These are phyloP conservation scores for Acer campestre DNA, from an alignment of 345 rosid genomes.

Conservation along the genomic window DNA sequence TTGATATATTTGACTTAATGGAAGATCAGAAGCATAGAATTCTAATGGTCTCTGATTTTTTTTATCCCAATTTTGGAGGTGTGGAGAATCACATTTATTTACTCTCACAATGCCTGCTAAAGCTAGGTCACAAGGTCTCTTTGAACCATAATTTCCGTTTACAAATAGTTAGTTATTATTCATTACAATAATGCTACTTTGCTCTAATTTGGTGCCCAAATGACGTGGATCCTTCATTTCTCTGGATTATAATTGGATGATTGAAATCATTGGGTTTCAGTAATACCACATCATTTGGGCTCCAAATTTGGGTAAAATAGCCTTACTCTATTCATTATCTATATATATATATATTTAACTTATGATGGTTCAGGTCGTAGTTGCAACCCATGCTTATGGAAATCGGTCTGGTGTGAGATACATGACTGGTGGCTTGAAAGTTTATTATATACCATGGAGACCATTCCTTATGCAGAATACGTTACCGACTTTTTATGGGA, in stretches of 20 bases:
- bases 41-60: constrained; percentile 95
- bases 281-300: too few species aligned
- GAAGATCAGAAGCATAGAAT: constrained; percentile 62
- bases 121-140: constrained; percentile 94
- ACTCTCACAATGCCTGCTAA: constrained; percentile 84
- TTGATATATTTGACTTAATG: constrained; percentile 36
- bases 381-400: constrained; percentile 93
- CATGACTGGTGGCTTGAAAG: constrained; percentile 88
- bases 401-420: constrained; percentile 84
- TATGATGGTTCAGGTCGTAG: constrained; percentile 68
- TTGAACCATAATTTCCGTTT: constrained; percentile 1
- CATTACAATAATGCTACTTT: neutral
- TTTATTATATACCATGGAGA: constrained; percentile 85
- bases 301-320: too few species aligned
- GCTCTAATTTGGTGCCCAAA: too few species aligned
- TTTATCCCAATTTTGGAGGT: constrained; percentile 97
- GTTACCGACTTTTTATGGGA: constrained; percentile 77
- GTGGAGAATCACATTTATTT: constrained; percentile 93
- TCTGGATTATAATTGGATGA: too few species aligned
- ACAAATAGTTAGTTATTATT: constrained; percentile 5
- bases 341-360: neutral
- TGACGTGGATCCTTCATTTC: too few species aligned
- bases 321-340: too few species aligned
- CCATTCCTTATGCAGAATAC: constrained; percentile 84
- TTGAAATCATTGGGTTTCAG: too few species aligned